Evolutionary conservation across 1,284 basidiomycete species (phyloP), one percentile per base, ranked within the genome.

Genomic region (Tilletia walkeri): DNA sequence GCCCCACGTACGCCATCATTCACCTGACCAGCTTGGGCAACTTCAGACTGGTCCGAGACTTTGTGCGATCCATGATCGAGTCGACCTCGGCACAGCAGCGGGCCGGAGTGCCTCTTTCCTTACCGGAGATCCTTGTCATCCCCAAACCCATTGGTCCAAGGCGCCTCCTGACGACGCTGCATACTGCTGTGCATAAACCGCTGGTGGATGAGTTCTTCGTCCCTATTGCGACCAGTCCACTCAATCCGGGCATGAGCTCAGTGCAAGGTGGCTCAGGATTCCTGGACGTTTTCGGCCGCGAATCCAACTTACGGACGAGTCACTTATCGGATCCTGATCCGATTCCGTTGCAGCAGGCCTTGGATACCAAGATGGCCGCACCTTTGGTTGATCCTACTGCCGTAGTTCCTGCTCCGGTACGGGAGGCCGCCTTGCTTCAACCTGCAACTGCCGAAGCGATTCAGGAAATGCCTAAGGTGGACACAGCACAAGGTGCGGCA

Each of bases 211-310:
- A 94, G 0, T 91, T 91, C 80, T 96, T 96, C 63, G 68, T 83
- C 0, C 94, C 95, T 12, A 97, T 95, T 71, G 95, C 95, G 0
- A 97, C 93, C 0, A 91, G 92, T 0, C 95, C 95, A 0, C 76
- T 82, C 7, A 82, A 80, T 20, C 83, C 84, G 3, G 78, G 80
- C 2, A 61, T 61, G 56, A n/a, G 18, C 38, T 18, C 63, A 14
- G 20, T 10, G 20, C 18, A 20, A 18, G 34, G 38, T 7, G 20
- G n/a, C 2, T 7, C 56, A 12, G 24, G 14, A 24, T n/a, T 36
- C 6, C 6, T 34, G 56, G 38, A 61, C 38, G n/a, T 34, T 1
- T 34, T 61, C 10, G 16, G 16, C 56, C 56, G 41, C 9, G 41
- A 45, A 45, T 45, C 41, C 3, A 45, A 14, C 41, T 45, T 45